Evolutionary conservation across 768 basidiomycete species (phyloP), one percentile per base, ranked within the genome.

Genomic region (Leccinum broughii): DNA sequence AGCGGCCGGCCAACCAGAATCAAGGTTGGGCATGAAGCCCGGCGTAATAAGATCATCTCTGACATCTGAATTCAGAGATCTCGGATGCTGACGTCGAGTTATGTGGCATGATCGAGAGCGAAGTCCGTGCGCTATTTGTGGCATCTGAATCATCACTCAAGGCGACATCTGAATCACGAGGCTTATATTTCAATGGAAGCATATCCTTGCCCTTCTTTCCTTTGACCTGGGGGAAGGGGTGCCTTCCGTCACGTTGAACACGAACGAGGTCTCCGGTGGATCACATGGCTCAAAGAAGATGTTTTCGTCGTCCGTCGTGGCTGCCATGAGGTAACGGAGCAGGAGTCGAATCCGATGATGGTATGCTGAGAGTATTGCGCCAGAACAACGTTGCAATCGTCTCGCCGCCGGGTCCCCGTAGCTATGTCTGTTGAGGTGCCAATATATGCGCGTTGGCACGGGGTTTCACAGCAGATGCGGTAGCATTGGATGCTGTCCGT

Each of bases 31-130:
- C 6, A 76, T 80, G 30, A 83, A 62, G 13, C 83, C 81, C 3
- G 90, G 91, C 0, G 90, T 92, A n/a, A 90, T 78, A n/a, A 92
- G 81, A 32, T 82, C 86, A 50, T 88, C 83, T 39, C 85, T 86
- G 3, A 57, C 32, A 62, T 84, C 84, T 6, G 87, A 86, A 53
- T 78, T 78, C 28, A 85, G 73, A 3, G 87, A 87, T 64, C 26
- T 26, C 26, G 26, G 82, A 86, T 24, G 83, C 79, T 51, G 87
- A 89, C 6, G 82, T 86, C 0, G 87, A 90, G 1, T 83, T 79
- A 35, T 75, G 78, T 34, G 86, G 85, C 76, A 87, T 76, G 26
- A 77, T 73, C 51, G 74, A 76, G 26, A 60, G 61, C 9, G 68
- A 69, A 20, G 57, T 59, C 28, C 66, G 62, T 3, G 61, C 62